phyloP scores from a whole-genome alignment of 805 yeast genomes.

The Tetrapisispora taiwanensis region DNA sequence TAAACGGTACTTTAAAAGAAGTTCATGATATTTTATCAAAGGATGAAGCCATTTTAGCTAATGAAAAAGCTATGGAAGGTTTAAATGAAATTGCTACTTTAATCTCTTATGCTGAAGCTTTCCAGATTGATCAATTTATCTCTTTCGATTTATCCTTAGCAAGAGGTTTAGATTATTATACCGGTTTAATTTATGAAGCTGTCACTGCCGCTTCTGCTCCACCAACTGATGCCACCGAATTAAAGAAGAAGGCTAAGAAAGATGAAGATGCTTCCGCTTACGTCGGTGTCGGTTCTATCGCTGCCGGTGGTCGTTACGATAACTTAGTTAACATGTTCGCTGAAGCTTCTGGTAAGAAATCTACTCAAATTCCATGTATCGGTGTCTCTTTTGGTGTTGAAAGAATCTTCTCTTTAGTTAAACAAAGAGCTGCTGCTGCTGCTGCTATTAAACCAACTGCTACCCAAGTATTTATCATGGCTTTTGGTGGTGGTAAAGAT shows the following conservation, averaged over 20 bases:
- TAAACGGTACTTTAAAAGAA: slow-evolving; percentile 65
- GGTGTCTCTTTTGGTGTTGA: slow-evolving; percentile 97
- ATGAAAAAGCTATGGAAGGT: slow-evolving; percentile 72
- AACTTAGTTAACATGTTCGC: slow-evolving; percentile 94
- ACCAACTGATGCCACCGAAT: slow-evolving; percentile 65
- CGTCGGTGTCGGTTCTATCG: slow-evolving; percentile 97
- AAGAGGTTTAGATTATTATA: slow-evolving; percentile 94
- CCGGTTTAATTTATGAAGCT: slow-evolving; percentile 94
- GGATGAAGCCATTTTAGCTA: slow-evolving; percentile 49
- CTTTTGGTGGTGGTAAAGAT: slow-evolving; percentile 95
- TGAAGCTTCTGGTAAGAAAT: slow-evolving; percentile 68
- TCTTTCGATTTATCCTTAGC: slow-evolving; percentile 92
- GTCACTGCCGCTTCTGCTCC: slow-evolving; percentile 96
- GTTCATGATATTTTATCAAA: slow-evolving; percentile 44
- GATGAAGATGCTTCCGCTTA: slow-evolving; percentile 92
- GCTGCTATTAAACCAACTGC: slow-evolving; percentile 67
- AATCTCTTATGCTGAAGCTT: slow-evolving; percentile 73
- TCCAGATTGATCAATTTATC: slow-evolving; percentile 54
- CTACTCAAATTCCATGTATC: slow-evolving; percentile 83
- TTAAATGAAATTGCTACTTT: slow-evolving; percentile 67
- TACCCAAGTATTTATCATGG: slow-evolving; percentile 93
- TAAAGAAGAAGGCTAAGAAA: slow-evolving; percentile 39
- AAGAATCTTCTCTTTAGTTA: slow-evolving; percentile 81
- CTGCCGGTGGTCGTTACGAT: slow-evolving; percentile 98
- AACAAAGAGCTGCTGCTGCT: slow-evolving; percentile 56